Evolutionary conservation across 2,329 filamentous ascomycete genomes (phyloP).

Genomic region (Scedosporium apiospermum): DNA sequence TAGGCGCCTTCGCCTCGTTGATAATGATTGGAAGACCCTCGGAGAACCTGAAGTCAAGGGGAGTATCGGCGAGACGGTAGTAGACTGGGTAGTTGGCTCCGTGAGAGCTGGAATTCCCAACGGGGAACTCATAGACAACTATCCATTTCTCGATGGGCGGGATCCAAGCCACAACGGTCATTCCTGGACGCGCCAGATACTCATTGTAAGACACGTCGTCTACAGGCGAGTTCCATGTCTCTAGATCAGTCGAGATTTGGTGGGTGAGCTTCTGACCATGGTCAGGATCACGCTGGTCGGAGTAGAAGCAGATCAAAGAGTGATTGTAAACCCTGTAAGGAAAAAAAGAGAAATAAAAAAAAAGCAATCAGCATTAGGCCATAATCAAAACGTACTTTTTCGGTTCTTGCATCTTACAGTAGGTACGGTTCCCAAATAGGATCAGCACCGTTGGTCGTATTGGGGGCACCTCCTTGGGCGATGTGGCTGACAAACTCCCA

Average conservation of each 20-base stretch:
- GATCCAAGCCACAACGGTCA: slow-evolving; percentile 53
- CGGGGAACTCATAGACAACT: slow-evolving; percentile 55
- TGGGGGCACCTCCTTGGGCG: slow-evolving; percentile 49
- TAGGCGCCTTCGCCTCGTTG: slow-evolving; percentile 18
- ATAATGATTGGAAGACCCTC: slow-evolving; percentile 22
- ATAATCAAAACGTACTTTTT: neutral
- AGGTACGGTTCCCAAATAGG: slow-evolving; percentile 69
- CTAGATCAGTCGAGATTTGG: slow-evolving; percentile 49
- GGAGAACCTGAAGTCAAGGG: slow-evolving; percentile 22
- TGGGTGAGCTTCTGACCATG: slow-evolving; percentile 65
- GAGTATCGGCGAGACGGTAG: slow-evolving; percentile 31
- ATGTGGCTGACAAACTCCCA: slow-evolving; percentile 62
- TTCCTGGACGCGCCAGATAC: slow-evolving; percentile 48
- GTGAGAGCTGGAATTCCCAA: slow-evolving; percentile 31
- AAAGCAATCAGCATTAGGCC: neutral
- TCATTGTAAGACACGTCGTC: slow-evolving; percentile 55
- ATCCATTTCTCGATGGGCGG: slow-evolving; percentile 48
- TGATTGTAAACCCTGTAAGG: slow-evolving; percentile 40
- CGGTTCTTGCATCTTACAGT: slow-evolving; percentile 19
- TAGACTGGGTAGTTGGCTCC: slow-evolving; percentile 19
- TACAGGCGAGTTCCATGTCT: slow-evolving; percentile 48
- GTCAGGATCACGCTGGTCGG: slow-evolving; percentile 56
- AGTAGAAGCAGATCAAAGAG: slow-evolving; percentile 59
- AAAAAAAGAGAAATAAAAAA: neutral
- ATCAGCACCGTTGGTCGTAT: slow-evolving; percentile 47